Evolutionary conservation across 2,329 filamentous ascomycete species (phyloP).

Genomic region (Trichoderma koningiopsis): DNA sequence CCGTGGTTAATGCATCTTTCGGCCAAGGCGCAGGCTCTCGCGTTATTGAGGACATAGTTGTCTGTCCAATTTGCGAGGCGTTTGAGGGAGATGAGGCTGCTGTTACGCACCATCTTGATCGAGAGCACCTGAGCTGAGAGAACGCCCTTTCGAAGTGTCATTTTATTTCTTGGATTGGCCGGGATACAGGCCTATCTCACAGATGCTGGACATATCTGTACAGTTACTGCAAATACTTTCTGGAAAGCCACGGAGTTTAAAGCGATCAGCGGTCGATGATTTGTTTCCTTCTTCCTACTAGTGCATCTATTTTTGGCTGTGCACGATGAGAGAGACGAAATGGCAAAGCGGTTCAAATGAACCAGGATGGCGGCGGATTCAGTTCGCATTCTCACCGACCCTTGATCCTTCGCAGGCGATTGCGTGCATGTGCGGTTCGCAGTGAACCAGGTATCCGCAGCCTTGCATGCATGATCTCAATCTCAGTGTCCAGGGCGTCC

Average conservation of each 20-base stretch:
- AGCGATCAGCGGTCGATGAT: background rate
- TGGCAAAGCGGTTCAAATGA: background rate
- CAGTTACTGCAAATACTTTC: background rate
- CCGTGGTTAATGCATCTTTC: background rate
- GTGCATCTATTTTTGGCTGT: background rate
- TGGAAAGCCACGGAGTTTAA: background rate
- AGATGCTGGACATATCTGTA: background rate
- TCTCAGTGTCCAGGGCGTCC: background rate
- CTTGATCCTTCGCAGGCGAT: background rate
- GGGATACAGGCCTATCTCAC: background rate
- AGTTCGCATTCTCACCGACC: background rate
- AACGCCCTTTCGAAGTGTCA: too few relatives aligned
- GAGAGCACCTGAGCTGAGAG: conserved; percentile 35
- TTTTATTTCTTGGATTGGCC: background rate
- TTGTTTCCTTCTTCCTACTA: too few relatives aligned
- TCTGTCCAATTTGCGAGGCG: conserved; percentile 65
- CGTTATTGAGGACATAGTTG: conserved; percentile 30
- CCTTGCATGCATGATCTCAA: conserved; percentile 20
- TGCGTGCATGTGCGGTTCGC: background rate
- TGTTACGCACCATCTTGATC: conserved; percentile 66
- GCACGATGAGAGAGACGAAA: background rate
- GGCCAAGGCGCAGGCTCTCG: background rate
- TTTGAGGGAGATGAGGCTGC: conserved; percentile 71
- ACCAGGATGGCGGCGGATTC: background rate
- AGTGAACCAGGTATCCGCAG: conserved; percentile 4